Base-by-base conservation (phyloP, 2,329 filamentous ascomycete species). In the Parafenestella ontariensis region DNA sequence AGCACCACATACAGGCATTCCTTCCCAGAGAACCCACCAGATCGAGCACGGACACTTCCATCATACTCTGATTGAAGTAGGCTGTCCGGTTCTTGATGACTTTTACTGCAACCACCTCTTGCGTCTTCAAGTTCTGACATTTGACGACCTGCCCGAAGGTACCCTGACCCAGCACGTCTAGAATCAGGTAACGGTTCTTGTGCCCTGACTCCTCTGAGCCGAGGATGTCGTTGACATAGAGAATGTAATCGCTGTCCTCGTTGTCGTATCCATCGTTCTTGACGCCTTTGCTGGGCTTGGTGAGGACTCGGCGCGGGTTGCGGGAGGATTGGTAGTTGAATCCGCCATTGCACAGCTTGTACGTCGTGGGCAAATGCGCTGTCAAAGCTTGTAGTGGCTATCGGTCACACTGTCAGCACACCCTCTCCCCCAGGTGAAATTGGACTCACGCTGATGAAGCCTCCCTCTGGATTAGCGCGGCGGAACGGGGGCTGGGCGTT, bases 11-110 rank as follows among this genome's bases (percentile, higher is more conserved):
- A 13, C 15, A n/a, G 13, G 18, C 18, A 44, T 24, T 24, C 11
- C 17, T 45, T 11, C 33, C 4, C n/a, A 17, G 5, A 21, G 5
- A 11, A 66, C 86, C 53, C 83, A 96, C 92, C 83, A 99, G 75
- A 77, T 99, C 95, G 53, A 99, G 83, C 21, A 99, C 95, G 1
- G 95, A 99, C 28, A 99, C 95, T 75, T 99, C 95, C 95, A 99
- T 99, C 95, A 99, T 99, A 77, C 95, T 98, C 77, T 99, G 95
- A 74, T 99, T 99, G 81, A 99, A 99, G 77, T 99, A 99, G 33
- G 95, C 95, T 1, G 95, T 99, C 69, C 94, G 89, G 77, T 99
- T 99, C 80, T 99, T 99, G 80, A 99, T 95, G 49, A 99, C 95
- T 79, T 99, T 99, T 65, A 99, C 95, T 3, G 95, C 95, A 40